These are phyloP conservation scores for Moelleriella libera DNA, from an alignment of 2,329 filamentous ascomycete genomes.

Conservation along the genomic window DNA sequence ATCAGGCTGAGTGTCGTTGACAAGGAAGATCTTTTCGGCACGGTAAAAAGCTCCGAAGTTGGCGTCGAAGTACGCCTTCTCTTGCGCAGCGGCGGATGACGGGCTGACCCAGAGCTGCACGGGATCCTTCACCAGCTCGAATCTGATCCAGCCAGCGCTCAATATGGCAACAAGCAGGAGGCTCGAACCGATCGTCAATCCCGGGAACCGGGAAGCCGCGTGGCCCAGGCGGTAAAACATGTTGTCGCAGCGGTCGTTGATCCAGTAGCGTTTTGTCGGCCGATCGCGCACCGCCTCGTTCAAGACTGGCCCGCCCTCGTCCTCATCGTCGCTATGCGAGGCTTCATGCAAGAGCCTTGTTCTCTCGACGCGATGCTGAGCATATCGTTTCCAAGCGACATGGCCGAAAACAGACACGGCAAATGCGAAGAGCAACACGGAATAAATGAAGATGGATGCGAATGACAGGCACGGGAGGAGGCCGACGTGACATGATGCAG, in stretches of 20 bases:
- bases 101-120: conserved; percentile 96
- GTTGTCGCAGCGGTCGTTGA: conserved; percentile 72
- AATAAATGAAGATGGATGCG: conserved; percentile 76
- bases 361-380: conserved; percentile 62
- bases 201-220: conserved; percentile 69
- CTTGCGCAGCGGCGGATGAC: conserved; percentile 74
- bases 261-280: conserved; percentile 62
- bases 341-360: conserved; percentile 79
- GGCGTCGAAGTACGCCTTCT: conserved; percentile 85
- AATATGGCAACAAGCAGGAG: conserved; percentile 64
- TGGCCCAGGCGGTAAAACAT: conserved; percentile 72
- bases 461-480: conserved; percentile 88
- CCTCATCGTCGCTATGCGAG: conserved; percentile 78
- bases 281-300: conserved; percentile 65
- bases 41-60: conserved; percentile 95
- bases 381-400: conserved; percentile 60
- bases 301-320: conserved; percentile 68
- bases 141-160: conserved; percentile 77
- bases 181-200: conserved; percentile 64
- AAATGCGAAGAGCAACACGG: conserved; percentile 55
- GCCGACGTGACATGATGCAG: conserved; percentile 67
- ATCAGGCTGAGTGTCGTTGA: conserved; percentile 62
- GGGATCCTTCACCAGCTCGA: conserved; percentile 81
- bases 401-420: conserved; percentile 56
- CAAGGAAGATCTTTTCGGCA: conserved; percentile 82